phyloP scores from a whole-genome alignment of 2,329 filamentous ascomycete species.

The Hirsutella minnesotensis region DNA sequence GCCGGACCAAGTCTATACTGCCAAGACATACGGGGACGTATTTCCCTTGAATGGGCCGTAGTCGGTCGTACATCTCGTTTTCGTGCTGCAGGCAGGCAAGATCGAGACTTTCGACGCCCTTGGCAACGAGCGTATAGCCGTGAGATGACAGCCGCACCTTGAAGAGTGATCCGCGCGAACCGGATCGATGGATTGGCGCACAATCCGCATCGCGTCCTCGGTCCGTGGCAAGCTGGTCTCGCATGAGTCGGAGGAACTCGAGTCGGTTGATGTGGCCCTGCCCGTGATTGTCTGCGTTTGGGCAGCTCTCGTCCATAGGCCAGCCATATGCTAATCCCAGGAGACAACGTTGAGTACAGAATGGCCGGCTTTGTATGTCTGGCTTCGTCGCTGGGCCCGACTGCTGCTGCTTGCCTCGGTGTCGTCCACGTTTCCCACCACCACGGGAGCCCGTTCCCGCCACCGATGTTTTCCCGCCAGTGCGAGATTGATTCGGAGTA shows the following conservation, averaged over 20 bases:
- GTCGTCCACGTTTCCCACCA: no score
- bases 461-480: no score
- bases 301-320: not conserved
- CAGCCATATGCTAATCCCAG: not conserved
- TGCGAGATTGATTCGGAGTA: no score
- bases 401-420: no score
- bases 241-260: not conserved
- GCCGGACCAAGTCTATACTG: conserved; percentile 13
- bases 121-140: conserved; percentile 17
- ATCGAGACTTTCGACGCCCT: conserved; percentile 19
- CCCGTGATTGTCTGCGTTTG: not conserved
- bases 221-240: not conserved
- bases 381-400: no score
- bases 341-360: not conserved
- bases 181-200: conserved; percentile 15
- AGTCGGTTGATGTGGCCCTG: not conserved
- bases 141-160: conserved; percentile 22
- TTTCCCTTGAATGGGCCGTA: conserved; percentile 18
- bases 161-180: conserved; percentile 19
- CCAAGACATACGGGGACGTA: conserved; percentile 22
- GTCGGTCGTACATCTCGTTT: conserved; percentile 15
- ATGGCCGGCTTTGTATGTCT: not conserved
- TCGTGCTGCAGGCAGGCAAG: conserved; percentile 13
- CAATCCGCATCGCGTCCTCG: not conserved
- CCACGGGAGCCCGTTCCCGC: no score